These are phyloP conservation scores for Paragyromitra xinjiangensis DNA, from an alignment of 495 filamentous ascomycete genomes.

Conservation along the genomic window DNA sequence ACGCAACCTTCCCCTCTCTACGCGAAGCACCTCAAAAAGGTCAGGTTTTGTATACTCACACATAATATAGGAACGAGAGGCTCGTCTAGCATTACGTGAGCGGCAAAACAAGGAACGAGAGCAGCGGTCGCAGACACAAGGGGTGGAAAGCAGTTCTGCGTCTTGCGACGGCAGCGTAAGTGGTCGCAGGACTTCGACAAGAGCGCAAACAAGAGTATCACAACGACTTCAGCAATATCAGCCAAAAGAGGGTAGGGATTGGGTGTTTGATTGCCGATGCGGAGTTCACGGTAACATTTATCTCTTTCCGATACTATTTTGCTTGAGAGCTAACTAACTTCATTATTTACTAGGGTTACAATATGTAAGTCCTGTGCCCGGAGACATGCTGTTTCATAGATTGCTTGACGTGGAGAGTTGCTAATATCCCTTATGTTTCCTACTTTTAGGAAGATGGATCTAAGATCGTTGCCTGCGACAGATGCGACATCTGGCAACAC, in stretches of 20 bases:
- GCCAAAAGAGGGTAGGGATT: conserved; percentile 62
- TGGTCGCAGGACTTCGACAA: conserved; percentile 28
- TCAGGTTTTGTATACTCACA: conserved; percentile 11
- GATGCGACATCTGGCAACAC: conserved; percentile 96
- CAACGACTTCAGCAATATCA: conserved; percentile 21
- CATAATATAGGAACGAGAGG: conserved; percentile 71
- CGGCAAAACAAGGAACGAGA: conserved; percentile 53
- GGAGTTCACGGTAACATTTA: conserved; percentile 77
- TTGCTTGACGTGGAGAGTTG: not conserved
- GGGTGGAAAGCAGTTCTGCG: conserved; percentile 27
- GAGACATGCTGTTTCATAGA: not conserved
- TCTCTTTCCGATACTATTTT: not conserved
- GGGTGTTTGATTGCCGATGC: conserved; percentile 95
- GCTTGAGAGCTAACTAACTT: not conserved
- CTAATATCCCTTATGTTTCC: conserved; percentile 25
- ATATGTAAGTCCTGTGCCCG: conserved; percentile 62
- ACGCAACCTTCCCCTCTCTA: conserved; percentile 58
- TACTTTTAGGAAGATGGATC: conserved; percentile 78
- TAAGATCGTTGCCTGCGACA: conserved; percentile 93
- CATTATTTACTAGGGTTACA: conserved; percentile 59
- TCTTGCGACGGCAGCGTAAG: conserved; percentile 41
- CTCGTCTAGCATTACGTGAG: conserved; percentile 83
- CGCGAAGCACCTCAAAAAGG: not conserved
- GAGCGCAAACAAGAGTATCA: conserved; percentile 27
- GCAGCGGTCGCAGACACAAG: conserved; percentile 20